A percentile compares a stretch with the other conserved stretches of the same genome.
Conservation (phyloP, 1,284 basidiomycete species). For the Heterobasidion occidentale region DNA sequence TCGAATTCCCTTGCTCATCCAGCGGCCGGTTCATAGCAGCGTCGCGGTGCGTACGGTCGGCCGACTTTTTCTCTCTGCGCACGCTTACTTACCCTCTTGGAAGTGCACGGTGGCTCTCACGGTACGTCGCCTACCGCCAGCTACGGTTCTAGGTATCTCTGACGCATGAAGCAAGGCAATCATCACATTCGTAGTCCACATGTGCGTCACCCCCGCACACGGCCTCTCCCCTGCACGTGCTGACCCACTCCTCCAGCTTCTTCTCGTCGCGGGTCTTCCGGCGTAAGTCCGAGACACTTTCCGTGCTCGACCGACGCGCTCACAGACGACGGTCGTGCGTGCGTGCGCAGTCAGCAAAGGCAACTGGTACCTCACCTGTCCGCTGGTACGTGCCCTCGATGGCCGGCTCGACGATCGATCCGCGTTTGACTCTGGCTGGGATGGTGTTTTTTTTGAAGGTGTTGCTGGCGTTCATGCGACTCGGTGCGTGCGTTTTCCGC, state of each 20-base stretch:
- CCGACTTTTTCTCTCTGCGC: not conserved
- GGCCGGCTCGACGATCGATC: not conserved
- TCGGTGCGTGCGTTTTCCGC: constrained; percentile 18
- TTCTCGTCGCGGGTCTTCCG: constrained; percentile 29
- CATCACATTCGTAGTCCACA: constrained; percentile 32
- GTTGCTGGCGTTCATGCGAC: constrained; percentile 21
- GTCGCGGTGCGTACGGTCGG: not conserved
- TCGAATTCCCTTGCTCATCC: not conserved
- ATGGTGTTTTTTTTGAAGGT: constrained; percentile 12
- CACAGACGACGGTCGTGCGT: not conserved
- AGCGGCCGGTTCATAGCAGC: constrained; percentile 28
- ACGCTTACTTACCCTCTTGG: too few species aligned
- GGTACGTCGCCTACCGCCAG: constrained; percentile 15
- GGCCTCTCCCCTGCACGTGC: not conserved
- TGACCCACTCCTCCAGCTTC: constrained; percentile 16
- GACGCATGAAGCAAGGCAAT: constrained; percentile 18
- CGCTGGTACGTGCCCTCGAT: constrained; percentile 23
- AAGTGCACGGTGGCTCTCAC: constrained; percentile 40
- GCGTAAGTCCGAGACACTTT: constrained; percentile 19
- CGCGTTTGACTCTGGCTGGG: not conserved
- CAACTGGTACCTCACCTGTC: constrained; percentile 28
- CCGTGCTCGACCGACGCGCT: not conserved
- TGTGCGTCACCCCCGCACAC: constrained; percentile 19
- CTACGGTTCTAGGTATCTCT: not conserved
- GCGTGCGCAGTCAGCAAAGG: constrained; percentile 28